Conservation (phyloP, 495 filamentous ascomycete genomes). For the Acidiella bohemica region DNA sequence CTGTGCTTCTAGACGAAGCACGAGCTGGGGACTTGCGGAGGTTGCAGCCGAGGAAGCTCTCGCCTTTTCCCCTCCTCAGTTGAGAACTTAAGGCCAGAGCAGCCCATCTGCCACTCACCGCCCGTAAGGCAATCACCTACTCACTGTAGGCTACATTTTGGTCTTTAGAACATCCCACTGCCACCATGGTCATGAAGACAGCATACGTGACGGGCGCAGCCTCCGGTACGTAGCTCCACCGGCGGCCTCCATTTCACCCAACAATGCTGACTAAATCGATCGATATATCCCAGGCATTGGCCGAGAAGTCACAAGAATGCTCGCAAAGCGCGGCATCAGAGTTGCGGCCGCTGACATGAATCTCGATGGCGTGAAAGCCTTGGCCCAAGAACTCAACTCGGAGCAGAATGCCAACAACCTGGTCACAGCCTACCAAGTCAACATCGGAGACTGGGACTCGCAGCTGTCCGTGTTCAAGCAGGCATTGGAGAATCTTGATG, state of each 20-base stretch:
- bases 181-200: constrained; percentile 7
- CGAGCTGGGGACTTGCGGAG: too few species aligned
- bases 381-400: constrained; percentile 7
- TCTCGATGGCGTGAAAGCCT: constrained; percentile 8
- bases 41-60: too few species aligned
- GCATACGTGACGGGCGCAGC: constrained; percentile 13
- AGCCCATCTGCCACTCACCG: too few species aligned
- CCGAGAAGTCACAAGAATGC: constrained; percentile 16
- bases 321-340: constrained; percentile 5
- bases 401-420: background rate
- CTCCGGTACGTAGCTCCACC: too few species aligned
- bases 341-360: constrained; percentile 18
- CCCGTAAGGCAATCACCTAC: too few species aligned
- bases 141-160: too few species aligned
- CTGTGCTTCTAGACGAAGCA: too few species aligned
- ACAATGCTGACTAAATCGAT: background rate
- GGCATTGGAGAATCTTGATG: constrained; percentile 15
- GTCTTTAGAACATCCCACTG: background rate
- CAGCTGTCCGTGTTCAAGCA: constrained; percentile 16
- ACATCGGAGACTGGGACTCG: constrained; percentile 20
- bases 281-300: constrained; percentile 20
- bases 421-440: constrained; percentile 7
- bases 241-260: too few species aligned
- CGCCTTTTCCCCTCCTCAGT: too few species aligned
- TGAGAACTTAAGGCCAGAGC: too few species aligned